Percentiles rank a stretch among this genome's conserved stretches.
phyloP scores from a whole-genome alignment of 305 asterid genomes.

The Rubia tinctorum region DNA sequence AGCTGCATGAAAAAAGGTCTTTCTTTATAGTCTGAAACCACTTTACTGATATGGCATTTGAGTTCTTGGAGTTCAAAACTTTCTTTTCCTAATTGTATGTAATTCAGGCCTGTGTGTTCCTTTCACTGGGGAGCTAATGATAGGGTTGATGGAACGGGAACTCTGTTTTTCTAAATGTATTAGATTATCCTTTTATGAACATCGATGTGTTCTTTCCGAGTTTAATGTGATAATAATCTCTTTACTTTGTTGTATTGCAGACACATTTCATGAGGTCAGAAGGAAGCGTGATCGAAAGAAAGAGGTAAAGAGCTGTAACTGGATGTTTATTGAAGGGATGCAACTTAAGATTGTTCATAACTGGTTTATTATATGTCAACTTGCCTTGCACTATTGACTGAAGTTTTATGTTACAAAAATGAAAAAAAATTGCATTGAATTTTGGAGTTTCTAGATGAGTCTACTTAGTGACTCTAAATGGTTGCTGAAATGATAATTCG shows the following conservation, averaged over 20 bases:
- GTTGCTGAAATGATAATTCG: neutral
- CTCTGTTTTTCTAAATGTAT: neutral
- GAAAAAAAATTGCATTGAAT: neutral
- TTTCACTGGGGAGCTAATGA: neutral
- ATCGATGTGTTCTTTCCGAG: constrained; percentile 11
- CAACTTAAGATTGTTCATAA: neutral
- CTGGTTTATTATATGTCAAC: neutral
- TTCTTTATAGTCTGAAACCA: neutral
- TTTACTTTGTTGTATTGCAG: constrained; percentile 41
- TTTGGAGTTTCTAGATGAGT: neutral
- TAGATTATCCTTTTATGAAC: constrained; percentile 9
- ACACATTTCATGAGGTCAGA: constrained; percentile 87
- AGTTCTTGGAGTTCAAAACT: neutral
- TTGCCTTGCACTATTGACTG: neutral
- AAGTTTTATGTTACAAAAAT: neutral
- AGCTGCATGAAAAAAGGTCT: neutral
- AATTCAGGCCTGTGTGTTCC: neutral
- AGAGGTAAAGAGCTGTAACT: constrained; percentile 47
- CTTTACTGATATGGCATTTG: neutral
- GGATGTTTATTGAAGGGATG: neutral
- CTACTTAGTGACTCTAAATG: neutral
- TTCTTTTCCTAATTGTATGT: neutral
- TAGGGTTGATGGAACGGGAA: neutral
- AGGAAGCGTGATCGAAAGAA: constrained; percentile 80
- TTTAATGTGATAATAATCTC: constrained; percentile 18